Conservation (phyloP, 257 asterid species). For the Ophiorrhiza pumila region DNA sequence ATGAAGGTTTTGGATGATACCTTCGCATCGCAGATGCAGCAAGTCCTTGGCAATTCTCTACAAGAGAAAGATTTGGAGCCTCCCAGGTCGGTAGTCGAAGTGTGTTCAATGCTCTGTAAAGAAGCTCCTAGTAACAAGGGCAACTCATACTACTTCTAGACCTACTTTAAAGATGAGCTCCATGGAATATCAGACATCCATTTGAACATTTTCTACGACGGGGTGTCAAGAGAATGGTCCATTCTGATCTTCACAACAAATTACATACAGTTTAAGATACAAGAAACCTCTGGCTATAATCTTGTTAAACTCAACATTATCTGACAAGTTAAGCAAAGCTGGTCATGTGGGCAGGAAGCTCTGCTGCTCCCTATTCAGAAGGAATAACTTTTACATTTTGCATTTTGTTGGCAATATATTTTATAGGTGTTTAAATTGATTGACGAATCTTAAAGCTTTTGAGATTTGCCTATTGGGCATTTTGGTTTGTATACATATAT, state of each 20-base stretch:
- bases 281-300: background rate
- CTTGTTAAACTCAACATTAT: background rate
- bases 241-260: background rate
- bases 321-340: background rate
- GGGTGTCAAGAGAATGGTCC: background rate
- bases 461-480: background rate
- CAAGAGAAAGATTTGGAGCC: slow-evolving; percentile 49
- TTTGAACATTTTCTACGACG: background rate
- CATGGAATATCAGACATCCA: background rate
- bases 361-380: slow-evolving; percentile 20
- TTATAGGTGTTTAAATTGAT: background rate
- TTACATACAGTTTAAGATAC: background rate
- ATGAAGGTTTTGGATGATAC: slow-evolving; percentile 47
- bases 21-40: slow-evolving; percentile 55
- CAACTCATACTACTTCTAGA: slow-evolving; percentile 29
- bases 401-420: slow-evolving; percentile 2
- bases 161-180: background rate
- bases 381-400: background rate
- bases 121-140: slow-evolving; percentile 38
- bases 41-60: slow-evolving; percentile 42
- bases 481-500: too few species aligned
- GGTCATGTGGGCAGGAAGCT: slow-evolving; percentile 10
- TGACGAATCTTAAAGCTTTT: background rate
- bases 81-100: slow-evolving; percentile 46
- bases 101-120: slow-evolving; percentile 44